Base-by-base conservation (phyloP, 2,329 filamentous ascomycete species). In the Paecilomyces dactylethromorphus region DNA sequence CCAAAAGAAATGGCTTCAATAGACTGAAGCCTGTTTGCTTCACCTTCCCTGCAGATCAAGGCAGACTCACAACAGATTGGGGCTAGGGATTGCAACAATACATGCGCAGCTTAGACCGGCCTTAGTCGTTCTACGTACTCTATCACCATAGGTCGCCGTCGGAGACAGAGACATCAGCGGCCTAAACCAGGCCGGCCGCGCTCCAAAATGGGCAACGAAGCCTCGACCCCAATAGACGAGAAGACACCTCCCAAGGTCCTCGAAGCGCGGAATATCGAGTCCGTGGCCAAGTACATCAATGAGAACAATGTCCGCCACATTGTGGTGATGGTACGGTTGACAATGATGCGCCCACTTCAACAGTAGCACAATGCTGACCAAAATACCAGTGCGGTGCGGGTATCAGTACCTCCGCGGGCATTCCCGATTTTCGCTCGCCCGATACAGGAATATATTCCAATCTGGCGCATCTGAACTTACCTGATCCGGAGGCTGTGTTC, bases 401-500 rank as follows among this genome's bases (percentile, higher is more conserved):
- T 54, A 95, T 97, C 65, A 79, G 73, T 52, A 63, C 61, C 11
- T 63, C 61, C 39, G 61, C 61, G 26, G 61, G 79, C 76, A 93
- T 99, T 62, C 94, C 94, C 62, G 94, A 99, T 76, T 99, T 97
- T 74, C 84, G 94, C 63, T 96, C 92, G 1, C 92, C 93, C 62
- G 89, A 91, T 59, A 97, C 93, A 0, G 94, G 94, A 2, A 84
- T 99, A 11, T 99, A 99, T 74, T 88, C 91, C 67, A 97, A 97
- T 69, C 86, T 99, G 31, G 89, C 89, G 22, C 85, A 89, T 56
- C 83, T 97, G 32, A 86, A 96, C 60, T 83, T 99, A 0, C 92
- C 92, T 0, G 88, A 93, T 68, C 88, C 93, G 22, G 92, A 97
- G 76, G 92, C 91, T 33, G 91, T 97, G 52, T 97, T 99, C 75